Evolutionary conservation across 352 stramenopile species (phyloP).

Genomic region (Pythium scleroteichum): DNA sequence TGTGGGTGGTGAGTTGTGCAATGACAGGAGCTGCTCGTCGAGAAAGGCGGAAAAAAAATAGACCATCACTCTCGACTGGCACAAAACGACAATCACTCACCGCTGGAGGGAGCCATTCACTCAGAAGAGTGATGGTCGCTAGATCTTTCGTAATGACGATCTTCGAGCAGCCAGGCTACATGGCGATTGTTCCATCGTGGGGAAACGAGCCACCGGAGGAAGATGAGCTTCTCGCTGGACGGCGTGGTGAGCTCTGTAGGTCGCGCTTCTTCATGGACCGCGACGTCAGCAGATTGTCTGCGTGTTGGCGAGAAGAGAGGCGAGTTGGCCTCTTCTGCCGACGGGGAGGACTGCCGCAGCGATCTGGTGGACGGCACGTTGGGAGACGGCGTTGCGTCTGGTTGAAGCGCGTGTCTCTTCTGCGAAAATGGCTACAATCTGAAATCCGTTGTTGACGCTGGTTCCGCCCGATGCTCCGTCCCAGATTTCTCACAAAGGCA

Average conservation of each 20-base stretch:
- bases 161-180: constrained; percentile 1
- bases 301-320: too few species aligned
- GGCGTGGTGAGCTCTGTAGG: too few species aligned
- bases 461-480: too few species aligned
- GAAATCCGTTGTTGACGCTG: neutral
- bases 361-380: too few species aligned
- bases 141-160: constrained; percentile 1
- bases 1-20: constrained; percentile 16
- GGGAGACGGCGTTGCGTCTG: too few species aligned
- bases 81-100: constrained; percentile 22
- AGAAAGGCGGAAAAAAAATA: neutral
- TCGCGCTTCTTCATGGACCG: too few species aligned
- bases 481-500: too few species aligned
- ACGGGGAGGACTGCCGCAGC: too few species aligned
- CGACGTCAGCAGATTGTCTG: too few species aligned
- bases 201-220: neutral
- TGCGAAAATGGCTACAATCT: neutral
- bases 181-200: neutral
- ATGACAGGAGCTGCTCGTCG: constrained; percentile 7
- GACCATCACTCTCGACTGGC: constrained; percentile 16
- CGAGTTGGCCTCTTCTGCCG: too few species aligned
- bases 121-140: neutral
- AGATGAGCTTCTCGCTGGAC: too few species aligned
- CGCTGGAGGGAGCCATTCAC: neutral
- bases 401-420: neutral